Base-by-base conservation (phyloP, 2,329 filamentous ascomycete genomes). In the Curvularia sp. region DNA sequence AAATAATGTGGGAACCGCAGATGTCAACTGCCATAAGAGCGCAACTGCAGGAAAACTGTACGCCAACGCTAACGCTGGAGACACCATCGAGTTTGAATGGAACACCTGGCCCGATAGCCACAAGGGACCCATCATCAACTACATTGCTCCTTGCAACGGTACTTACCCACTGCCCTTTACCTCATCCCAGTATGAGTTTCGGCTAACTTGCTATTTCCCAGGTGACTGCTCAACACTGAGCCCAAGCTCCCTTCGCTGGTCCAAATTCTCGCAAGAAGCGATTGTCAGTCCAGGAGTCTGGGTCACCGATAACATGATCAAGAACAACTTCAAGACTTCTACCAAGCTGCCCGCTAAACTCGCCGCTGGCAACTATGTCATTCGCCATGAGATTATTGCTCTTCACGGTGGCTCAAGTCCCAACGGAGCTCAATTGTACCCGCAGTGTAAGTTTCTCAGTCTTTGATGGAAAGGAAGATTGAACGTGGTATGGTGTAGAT, bases 341-440 rank as follows among this genome's bases (percentile, higher is more conserved):
- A 72, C 81, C 10, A 78, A 74, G 2, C 76, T 85, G 22, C 83
- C 83, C 9, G 50, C 61, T 0, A 73, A 77, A 13, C 75, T 84
- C 41, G 73, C 68, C 22, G 65, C 80, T 0, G 84, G 84, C 2
- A 79, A 82, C 63, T 86, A 86, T 57, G 82, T 86, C 42, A 72
- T 86, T 38, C 78, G 84, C 10, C 83, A 86, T 64, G 84, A 86
- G 71, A 78, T 80, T 48, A 81, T 82, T 53, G 84, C 79, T 10
- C 73, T 85, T 15, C 83, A 85, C 55, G 70, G 74, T 0, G 78
- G 75, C 1, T 55, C 67, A 13, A 77, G 74, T 7, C 70, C 74
- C 4, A 81, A 83, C 55, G 82, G 82, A 31, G 83, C 83, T 3
- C 84, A 82, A 77, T 76, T 78, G 71, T 85, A 82, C 69, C 82